Conservation (phyloP, 2,329 filamentous ascomycete genomes). For the Trichoderma pleuroti region DNA sequence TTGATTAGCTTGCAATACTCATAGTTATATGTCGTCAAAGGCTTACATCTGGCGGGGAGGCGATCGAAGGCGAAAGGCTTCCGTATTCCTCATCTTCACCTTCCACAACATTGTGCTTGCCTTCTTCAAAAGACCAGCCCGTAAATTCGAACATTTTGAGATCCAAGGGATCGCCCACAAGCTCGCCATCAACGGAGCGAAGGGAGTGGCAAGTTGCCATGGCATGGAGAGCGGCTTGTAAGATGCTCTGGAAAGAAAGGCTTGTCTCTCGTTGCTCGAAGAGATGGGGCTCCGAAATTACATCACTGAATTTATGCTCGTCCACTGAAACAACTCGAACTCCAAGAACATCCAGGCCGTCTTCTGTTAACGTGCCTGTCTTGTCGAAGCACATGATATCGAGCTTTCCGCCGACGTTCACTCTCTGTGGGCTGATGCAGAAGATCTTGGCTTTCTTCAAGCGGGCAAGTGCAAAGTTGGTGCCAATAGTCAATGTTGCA, state of each 20-base stretch:
- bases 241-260: conserved; percentile 32
- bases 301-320: conserved; percentile 65
- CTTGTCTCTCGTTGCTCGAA: conserved; percentile 47
- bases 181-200: conserved; percentile 77
- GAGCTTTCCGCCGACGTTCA: conserved; percentile 93
- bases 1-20: background rate
- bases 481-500: conserved; percentile 92
- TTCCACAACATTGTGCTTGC: conserved; percentile 62
- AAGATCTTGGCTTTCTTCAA: conserved; percentile 90
- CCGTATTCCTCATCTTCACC: conserved; percentile 70
- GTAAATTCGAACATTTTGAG: conserved; percentile 99
- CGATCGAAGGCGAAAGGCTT: conserved; percentile 81
- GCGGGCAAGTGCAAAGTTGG: conserved; percentile 85
- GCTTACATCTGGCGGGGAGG: conserved; percentile 65
- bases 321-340: conserved; percentile 71
- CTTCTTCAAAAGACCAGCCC: conserved; percentile 87
- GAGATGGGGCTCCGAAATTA: conserved; percentile 62
- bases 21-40: background rate
- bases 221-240: conserved; percentile 71
- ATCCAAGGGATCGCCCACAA: conserved; percentile 90
- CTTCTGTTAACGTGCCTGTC: conserved; percentile 95
- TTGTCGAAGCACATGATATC: conserved; percentile 98
- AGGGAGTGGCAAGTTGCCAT: conserved; percentile 98
- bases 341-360: conserved; percentile 89
- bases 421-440: conserved; percentile 94